Evolutionary conservation across 2,329 filamentous ascomycete genomes (phyloP).

Genomic region (Neoarthrinium moseri): DNA sequence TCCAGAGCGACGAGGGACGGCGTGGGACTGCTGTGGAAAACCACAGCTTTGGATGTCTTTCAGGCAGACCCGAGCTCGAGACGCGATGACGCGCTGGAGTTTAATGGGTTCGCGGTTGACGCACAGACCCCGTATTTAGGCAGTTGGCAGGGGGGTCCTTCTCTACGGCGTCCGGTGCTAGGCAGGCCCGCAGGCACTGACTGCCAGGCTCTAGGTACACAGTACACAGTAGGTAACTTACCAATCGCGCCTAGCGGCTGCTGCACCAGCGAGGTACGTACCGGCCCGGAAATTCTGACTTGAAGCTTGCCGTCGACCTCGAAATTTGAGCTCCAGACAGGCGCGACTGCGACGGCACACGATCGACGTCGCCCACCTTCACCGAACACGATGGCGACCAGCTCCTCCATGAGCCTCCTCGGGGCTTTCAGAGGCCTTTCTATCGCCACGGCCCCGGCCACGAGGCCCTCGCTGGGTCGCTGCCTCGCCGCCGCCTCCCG

Average conservation of each 20-base stretch:
- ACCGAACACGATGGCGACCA: slow-evolving; percentile 46
- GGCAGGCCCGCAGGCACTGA: no score
- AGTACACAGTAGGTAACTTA: no score
- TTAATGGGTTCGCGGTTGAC: slow-evolving; percentile 11
- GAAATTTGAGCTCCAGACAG: no score
- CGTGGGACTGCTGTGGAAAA: neutral
- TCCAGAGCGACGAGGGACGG: no score
- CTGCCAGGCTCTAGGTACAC: no score
- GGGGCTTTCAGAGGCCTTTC: slow-evolving; percentile 51
- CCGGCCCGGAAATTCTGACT: neutral
- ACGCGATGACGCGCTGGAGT: slow-evolving; percentile 2
- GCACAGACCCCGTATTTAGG: no score
- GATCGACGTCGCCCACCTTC: no score
- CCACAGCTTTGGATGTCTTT: slow-evolving; percentile 3
- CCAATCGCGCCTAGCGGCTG: no score
- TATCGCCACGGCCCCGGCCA: slow-evolving; percentile 38
- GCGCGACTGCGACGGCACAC: no score
- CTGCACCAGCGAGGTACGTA: neutral
- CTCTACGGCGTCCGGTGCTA: no score
- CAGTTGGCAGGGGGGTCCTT: no score
- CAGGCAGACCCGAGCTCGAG: no score
- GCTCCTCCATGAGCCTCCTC: slow-evolving; percentile 42
- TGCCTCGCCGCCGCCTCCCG: slow-evolving; percentile 28
- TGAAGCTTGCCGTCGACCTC: neutral
- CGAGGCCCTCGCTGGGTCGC: slow-evolving; percentile 33